Conservation (phyloP, 2,329 filamentous ascomycete genomes). For the Lecanoromycetidae sp. region DNA sequence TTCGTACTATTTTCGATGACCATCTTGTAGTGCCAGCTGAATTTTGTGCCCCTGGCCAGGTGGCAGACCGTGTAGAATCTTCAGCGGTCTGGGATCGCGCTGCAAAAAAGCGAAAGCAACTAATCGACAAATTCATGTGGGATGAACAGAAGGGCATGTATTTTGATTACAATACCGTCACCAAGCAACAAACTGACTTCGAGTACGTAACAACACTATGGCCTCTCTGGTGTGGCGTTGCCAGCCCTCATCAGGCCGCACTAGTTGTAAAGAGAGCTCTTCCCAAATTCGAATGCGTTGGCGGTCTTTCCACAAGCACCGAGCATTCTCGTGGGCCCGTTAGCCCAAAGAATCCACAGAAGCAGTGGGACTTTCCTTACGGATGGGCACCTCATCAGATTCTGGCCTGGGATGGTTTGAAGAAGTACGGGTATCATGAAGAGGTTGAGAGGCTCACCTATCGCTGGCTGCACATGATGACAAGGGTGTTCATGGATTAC, state of each 20-base stretch:
- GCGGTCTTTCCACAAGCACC: constrained; percentile 79
- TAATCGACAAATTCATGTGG: constrained; percentile 91
- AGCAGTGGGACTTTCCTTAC: constrained; percentile 97
- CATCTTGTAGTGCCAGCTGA: constrained; percentile 69
- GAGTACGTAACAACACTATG: constrained; percentile 92
- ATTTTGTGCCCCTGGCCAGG: constrained; percentile 57
- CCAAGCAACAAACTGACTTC: constrained; percentile 68
- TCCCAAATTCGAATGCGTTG: constrained; percentile 76
- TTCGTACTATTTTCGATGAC: constrained; percentile 74
- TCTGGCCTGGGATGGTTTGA: constrained; percentile 85
- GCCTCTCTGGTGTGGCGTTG: constrained; percentile 90
- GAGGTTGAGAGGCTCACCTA: constrained; percentile 85
- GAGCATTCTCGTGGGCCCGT: constrained; percentile 74
- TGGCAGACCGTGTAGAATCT: constrained; percentile 60
- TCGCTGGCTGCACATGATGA: constrained; percentile 97
- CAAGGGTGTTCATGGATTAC: constrained; percentile 95
- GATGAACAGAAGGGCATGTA: constrained; percentile 87
- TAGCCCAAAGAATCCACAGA: constrained; percentile 72
- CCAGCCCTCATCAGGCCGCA: constrained; percentile 74
- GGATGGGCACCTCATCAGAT: constrained; percentile 99
- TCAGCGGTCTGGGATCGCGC: constrained; percentile 86
- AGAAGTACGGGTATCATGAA: constrained; percentile 81
- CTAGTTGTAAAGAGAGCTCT: constrained; percentile 68
- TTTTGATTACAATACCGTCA: constrained; percentile 89
- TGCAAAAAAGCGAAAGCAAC: constrained; percentile 67